Percentiles rank a stretch among this genome's conserved stretches.
Evolutionary conservation across 148 eudicot species (phyloP).

Genomic region (Bassia scoparia): DNA sequence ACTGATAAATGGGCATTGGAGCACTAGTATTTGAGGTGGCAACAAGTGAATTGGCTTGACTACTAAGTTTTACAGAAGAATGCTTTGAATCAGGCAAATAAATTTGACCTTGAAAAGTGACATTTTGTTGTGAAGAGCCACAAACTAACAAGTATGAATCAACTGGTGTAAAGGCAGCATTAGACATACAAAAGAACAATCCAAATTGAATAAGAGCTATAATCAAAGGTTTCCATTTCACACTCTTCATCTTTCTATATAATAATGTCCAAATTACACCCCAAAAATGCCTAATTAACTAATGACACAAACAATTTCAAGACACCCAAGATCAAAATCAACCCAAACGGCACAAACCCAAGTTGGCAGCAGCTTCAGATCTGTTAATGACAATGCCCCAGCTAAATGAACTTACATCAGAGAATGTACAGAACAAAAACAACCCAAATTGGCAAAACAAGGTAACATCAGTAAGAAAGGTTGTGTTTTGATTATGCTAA

Average conservation of each 20-base stretch:
- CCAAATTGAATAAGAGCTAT: constrained; percentile 32
- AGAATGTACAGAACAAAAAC: background rate
- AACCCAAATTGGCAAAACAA: constrained; percentile 25
- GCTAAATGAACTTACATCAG: background rate
- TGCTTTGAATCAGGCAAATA: constrained; percentile 66
- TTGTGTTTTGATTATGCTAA: background rate
- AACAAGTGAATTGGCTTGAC: constrained; percentile 39
- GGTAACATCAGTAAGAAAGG: constrained; percentile 13
- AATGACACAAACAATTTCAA: constrained; percentile 1
- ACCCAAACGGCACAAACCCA: constrained; percentile 25
- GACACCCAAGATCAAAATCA: constrained; percentile 15
- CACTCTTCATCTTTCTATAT: constrained; percentile 28
- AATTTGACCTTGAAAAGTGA: constrained; percentile 63
- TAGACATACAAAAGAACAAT: constrained; percentile 34
- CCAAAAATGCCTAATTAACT: constrained; percentile 5
- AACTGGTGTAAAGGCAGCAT: constrained; percentile 54
- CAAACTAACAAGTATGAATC: constrained; percentile 78
- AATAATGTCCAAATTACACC: constrained; percentile 11
- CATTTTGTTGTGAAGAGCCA: constrained; percentile 77
- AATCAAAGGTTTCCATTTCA: constrained; percentile 37
- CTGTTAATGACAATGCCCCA: constrained; percentile 23
- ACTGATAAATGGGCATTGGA: constrained; percentile 59
- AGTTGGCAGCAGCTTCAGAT: constrained; percentile 31
- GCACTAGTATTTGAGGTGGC: constrained; percentile 54
- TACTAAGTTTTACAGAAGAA: constrained; percentile 52